These are phyloP conservation scores for Stachybotrys echinatus DNA, from an alignment of 2,329 filamentous ascomycete genomes.

Conservation along the genomic window DNA sequence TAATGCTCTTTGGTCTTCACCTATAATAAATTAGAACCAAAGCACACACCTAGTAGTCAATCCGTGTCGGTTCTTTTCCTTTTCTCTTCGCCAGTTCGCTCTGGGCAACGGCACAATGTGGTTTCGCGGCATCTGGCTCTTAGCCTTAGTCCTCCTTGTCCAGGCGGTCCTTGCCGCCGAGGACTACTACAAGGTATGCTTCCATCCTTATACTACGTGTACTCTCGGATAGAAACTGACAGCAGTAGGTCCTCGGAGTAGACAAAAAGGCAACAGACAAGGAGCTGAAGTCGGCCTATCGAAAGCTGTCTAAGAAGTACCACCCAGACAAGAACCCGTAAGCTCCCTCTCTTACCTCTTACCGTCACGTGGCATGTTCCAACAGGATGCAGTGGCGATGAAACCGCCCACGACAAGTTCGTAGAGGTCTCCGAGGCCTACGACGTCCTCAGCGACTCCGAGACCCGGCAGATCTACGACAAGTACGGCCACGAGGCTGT, in stretches of 20 bases:
- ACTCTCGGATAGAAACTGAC: slow-evolving; percentile 4
- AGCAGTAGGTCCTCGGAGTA: slow-evolving; percentile 66
- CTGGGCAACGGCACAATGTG: slow-evolving; percentile 39
- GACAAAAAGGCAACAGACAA: slow-evolving; percentile 74
- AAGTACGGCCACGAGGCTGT: slow-evolving; percentile 89
- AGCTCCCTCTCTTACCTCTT: slow-evolving; percentile 23
- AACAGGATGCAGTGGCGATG: slow-evolving; percentile 59
- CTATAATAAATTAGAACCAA: too few species aligned
- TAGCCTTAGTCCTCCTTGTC: slow-evolving; percentile 46
- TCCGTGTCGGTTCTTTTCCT: not conserved
- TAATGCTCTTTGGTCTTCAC: too few species aligned
- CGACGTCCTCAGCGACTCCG: slow-evolving; percentile 76
- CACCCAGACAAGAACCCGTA: slow-evolving; percentile 98
- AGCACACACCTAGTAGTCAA: too few species aligned
- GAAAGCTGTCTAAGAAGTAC: slow-evolving; percentile 86
- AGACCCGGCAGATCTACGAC: slow-evolving; percentile 86
- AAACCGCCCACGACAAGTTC: slow-evolving; percentile 81
- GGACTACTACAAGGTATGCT: slow-evolving; percentile 72
- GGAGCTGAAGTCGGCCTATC: slow-evolving; percentile 91
- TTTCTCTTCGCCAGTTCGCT: slow-evolving; percentile 2
- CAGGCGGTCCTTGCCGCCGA: slow-evolving; percentile 55
- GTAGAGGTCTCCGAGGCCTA: slow-evolving; percentile 93
- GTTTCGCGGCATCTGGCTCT: slow-evolving; percentile 42
- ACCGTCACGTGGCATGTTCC: not conserved
- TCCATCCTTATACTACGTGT: not conserved